Percentiles rank a stretch among this genome's conserved stretches.
Conservation (phyloP, 129 eudicot genomes). For the Deinandra increscens region DNA sequence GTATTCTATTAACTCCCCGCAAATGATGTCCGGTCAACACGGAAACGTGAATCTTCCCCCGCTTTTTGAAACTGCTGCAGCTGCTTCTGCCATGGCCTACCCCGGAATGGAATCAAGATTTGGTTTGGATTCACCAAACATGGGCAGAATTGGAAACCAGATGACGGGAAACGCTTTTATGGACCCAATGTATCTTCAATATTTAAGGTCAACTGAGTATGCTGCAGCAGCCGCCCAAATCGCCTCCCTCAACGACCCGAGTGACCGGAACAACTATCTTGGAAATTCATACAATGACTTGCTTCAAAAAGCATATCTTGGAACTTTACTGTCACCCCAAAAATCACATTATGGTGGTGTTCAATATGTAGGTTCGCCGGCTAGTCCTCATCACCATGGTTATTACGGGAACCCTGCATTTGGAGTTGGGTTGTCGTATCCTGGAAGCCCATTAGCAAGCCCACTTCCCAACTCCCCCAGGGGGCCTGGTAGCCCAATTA, state of each 20-base stretch:
- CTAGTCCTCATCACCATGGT: constrained; percentile 69
- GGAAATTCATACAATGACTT: constrained; percentile 61
- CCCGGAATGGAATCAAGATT: constrained; percentile 80
- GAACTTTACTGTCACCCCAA: constrained; percentile 65
- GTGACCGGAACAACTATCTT: constrained; percentile 49
- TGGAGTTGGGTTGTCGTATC: constrained; percentile 85
- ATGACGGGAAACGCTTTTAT: constrained; percentile 49
- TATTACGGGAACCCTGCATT: constrained; percentile 79
- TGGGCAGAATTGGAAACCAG: constrained; percentile 62
- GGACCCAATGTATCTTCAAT: constrained; percentile 80
- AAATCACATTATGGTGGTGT: constrained; percentile 68
- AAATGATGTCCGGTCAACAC: constrained; percentile 65
- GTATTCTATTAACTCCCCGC: constrained; percentile 54
- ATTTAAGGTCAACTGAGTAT: constrained; percentile 71
- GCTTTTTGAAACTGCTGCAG: constrained; percentile 80
- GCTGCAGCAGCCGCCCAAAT: constrained; percentile 63
- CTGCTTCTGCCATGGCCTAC: constrained; percentile 79
- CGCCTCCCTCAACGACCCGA: constrained; percentile 62
- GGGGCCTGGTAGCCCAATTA: constrained; percentile 86
- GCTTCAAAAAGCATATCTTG: constrained; percentile 85
- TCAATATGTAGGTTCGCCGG: constrained; percentile 39
- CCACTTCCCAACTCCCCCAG: constrained; percentile 75
- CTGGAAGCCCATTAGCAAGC: constrained; percentile 87
- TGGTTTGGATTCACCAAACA: constrained; percentile 51
- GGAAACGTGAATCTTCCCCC: constrained; percentile 72